phyloP scores from a whole-genome alignment of 495 filamentous ascomycete species.

The Massariosphaeria phaeospora region DNA sequence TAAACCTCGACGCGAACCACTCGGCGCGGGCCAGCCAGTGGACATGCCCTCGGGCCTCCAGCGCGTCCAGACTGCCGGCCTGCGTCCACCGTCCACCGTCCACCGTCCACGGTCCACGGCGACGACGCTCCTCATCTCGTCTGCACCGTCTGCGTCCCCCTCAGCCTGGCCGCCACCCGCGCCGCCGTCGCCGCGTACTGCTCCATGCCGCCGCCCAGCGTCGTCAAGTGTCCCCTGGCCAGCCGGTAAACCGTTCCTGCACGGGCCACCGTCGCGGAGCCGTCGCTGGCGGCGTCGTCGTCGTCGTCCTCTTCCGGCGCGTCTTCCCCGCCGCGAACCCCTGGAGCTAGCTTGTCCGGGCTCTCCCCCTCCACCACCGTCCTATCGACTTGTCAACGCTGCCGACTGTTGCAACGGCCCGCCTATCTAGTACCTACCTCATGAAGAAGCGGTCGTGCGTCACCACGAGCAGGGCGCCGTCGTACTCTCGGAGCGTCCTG shows the following conservation, averaged over 20 bases:
- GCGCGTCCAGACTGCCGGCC: background rate
- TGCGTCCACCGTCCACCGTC: background rate
- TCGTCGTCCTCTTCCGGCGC: constrained; percentile 46
- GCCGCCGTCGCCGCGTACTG: constrained; percentile 39
- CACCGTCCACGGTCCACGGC: no score
- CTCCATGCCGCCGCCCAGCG: constrained; percentile 38
- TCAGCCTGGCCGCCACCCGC: constrained; percentile 27
- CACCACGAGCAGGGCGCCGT: constrained; percentile 66
- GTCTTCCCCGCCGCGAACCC: constrained; percentile 48
- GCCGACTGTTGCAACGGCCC: background rate
- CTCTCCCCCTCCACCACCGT: constrained; percentile 56
- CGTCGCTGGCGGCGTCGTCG: no score
- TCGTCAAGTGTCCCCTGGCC: constrained; percentile 35
- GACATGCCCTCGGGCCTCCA: background rate
- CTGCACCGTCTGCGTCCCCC: constrained; percentile 12
- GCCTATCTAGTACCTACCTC: constrained; percentile 37
- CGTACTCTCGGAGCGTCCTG: constrained; percentile 58
- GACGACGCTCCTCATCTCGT: background rate
- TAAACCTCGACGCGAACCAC: background rate
- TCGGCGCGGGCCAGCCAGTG: background rate
- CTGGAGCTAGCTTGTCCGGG: constrained; percentile 42
- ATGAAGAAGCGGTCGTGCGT: constrained; percentile 76
- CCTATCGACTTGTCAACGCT: constrained; percentile 7
- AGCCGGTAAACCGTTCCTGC: constrained; percentile 35
- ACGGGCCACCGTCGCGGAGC: constrained; percentile 39